These are phyloP conservation scores for Colletotrichum theobromicola DNA, from an alignment of 2,329 filamentous ascomycete species.

Conservation along the genomic window DNA sequence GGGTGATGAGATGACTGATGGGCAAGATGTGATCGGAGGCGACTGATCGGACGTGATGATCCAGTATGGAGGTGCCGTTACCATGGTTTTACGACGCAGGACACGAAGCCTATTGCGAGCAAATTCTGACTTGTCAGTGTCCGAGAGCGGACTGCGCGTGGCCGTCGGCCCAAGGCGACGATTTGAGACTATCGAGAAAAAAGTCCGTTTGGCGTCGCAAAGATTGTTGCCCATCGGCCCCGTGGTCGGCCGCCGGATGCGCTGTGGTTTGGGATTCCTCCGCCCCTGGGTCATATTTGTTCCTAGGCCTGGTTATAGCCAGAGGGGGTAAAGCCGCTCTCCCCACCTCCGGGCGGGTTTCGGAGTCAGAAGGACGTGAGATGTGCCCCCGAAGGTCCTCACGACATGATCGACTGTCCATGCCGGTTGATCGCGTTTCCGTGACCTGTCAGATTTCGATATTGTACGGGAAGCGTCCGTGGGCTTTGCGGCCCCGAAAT, in stretches of 20 bases:
- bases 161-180: background rate
- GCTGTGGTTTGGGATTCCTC: background rate
- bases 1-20: background rate
- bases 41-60: background rate
- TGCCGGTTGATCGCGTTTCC: conserved; percentile 18
- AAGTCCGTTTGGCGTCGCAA: conserved; percentile 6
- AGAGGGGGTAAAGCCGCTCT: background rate
- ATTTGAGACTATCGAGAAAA: background rate
- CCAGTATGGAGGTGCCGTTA: background rate
- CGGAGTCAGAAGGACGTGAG: background rate
- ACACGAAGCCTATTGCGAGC: background rate
- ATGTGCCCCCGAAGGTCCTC: background rate
- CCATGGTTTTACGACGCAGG: background rate
- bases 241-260: background rate
- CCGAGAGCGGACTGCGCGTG: background rate
- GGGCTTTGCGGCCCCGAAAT: background rate
- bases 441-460: conserved; percentile 15
- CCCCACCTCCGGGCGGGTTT: background rate
- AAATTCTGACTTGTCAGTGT: background rate
- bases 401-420: conserved; percentile 12
- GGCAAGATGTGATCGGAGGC: background rate
- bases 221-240: conserved; percentile 1
- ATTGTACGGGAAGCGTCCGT: background rate
- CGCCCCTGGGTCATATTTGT: background rate
- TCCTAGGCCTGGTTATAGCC: background rate